Conservation (phyloP, 768 basidiomycete species). For the Gyrodon lividus region DNA sequence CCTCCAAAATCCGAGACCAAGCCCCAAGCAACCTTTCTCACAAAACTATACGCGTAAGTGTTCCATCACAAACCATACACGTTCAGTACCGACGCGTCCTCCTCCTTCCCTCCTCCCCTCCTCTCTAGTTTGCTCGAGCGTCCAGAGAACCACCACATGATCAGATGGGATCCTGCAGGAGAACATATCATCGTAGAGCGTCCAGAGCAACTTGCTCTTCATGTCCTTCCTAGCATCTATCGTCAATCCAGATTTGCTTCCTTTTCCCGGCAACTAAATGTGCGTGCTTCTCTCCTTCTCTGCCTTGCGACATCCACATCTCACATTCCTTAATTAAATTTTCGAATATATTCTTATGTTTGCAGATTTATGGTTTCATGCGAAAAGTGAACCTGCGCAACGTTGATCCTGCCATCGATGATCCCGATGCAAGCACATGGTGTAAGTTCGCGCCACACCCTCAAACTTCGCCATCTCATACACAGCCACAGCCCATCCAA, state of each 20-base stretch:
- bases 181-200: conserved; percentile 95
- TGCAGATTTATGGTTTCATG: conserved; percentile 97
- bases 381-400: conserved; percentile 95
- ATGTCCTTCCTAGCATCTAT: conserved; percentile 92
- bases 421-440: conserved; percentile 96
- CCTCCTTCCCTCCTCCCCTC: neutral
- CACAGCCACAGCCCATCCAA: conserved; percentile 72
- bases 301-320: conserved; percentile 18
- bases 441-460: conserved; percentile 55
- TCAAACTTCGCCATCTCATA: conserved; percentile 12
- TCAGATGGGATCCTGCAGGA: conserved; percentile 92
- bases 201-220: conserved; percentile 90
- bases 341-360: conserved; percentile 10
- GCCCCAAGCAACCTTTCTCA: conserved; percentile 93
- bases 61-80: neutral
- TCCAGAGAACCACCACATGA: conserved; percentile 94
- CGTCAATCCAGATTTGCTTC: conserved; percentile 96
- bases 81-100: conserved; percentile 21
- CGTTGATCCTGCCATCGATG: conserved; percentile 92
- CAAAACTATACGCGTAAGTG: conserved; percentile 92
- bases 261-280: conserved; percentile 97
- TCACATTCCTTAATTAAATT: conserved; percentile 23
- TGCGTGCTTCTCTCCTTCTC: conserved; percentile 46
- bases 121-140: conserved; percentile 75
- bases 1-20: conserved; percentile 72